A percentile compares a stretch with the other conserved stretches of the same genome.
phyloP scores from a whole-genome alignment of 306 rosid genomes.

The Glycine latifolia region DNA sequence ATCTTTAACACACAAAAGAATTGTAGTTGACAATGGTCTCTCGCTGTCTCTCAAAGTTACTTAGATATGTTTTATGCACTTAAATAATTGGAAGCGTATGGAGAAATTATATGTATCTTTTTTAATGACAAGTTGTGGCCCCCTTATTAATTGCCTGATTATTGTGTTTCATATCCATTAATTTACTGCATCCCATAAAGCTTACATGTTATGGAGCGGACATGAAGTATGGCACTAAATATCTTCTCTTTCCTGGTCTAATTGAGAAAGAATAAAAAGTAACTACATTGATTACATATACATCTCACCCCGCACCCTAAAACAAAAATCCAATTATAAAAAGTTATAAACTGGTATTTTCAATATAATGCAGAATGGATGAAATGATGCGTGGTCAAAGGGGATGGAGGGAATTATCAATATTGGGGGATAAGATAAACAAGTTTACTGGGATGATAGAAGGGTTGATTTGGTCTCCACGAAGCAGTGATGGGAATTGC shows the following conservation, averaged over 20 bases:
- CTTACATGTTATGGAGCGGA: not conserved
- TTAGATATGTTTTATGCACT: constrained; percentile 23
- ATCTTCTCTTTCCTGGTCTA: constrained; percentile 15
- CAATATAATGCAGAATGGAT: constrained; percentile 79
- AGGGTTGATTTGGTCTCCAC: constrained; percentile 96
- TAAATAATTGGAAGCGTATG: constrained; percentile 19
- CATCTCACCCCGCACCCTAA: not conserved
- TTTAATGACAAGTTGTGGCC: constrained; percentile 14
- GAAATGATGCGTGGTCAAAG: constrained; percentile 99
- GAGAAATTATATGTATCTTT: constrained; percentile 8
- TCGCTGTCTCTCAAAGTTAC: not conserved
- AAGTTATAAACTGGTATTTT: constrained; percentile 32
- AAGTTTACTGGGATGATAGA: constrained; percentile 96
- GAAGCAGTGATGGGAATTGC: constrained; percentile 64
- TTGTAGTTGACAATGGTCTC: constrained; percentile 6
- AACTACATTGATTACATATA: not conserved
- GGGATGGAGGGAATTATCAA: constrained; percentile 97
- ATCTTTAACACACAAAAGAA: not conserved
- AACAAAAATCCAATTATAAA: not conserved
- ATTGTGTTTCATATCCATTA: constrained; percentile 12
- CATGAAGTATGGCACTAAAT: constrained; percentile 15
- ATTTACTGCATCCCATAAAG: constrained; percentile 2
- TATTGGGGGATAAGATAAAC: constrained; percentile 90
- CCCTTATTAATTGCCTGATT: constrained; percentile 20
- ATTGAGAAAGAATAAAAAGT: constrained; percentile 32